Percentiles rank a stretch among this genome's conserved stretches.
These are phyloP conservation scores for Heteromeles arbutifolia DNA, from an alignment of 306 rosid genomes.

Conservation along the genomic window DNA sequence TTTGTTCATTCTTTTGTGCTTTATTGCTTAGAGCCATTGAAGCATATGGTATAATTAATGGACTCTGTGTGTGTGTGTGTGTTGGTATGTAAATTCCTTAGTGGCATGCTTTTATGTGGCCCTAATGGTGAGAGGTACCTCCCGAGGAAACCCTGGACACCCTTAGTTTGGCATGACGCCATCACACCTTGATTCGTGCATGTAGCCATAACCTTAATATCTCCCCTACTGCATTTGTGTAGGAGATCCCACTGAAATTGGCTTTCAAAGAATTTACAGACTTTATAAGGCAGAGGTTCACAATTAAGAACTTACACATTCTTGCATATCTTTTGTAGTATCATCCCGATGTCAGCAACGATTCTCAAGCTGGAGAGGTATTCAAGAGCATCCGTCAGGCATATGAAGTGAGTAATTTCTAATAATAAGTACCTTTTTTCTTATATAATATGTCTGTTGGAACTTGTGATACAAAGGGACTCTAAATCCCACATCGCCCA, in stretches of 20 bases:
- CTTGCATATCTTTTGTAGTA: slow-evolving; percentile 44
- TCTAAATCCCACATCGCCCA: too few species aligned
- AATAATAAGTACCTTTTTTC: not conserved
- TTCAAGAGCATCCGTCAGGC: slow-evolving; percentile 76
- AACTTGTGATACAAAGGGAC: too few species aligned
- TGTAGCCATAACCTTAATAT: not conserved
- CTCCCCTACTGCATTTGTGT: not conserved
- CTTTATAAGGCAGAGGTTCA: not conserved
- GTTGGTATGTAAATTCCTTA: not conserved
- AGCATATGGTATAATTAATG: not conserved
- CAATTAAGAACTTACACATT: not conserved
- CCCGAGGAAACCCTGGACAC: not conserved
- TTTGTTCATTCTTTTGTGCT: not conserved
- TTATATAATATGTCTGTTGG: too few species aligned
- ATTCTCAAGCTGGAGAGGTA: slow-evolving; percentile 54
- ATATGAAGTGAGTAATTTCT: slow-evolving; percentile 49
- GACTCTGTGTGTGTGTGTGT: not conserved
- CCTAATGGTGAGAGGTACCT: not conserved
- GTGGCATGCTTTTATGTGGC: not conserved
- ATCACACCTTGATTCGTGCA: not conserved
- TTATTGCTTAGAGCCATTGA: not conserved
- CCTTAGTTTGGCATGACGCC: not conserved
- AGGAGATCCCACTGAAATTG: not conserved
- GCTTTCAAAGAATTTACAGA: not conserved
- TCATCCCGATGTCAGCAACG: slow-evolving; percentile 92